Percentiles rank a stretch among this genome's conserved stretches.
phyloP scores from a whole-genome alignment of 495 filamentous ascomycete species.

The Podospora didyma region DNA sequence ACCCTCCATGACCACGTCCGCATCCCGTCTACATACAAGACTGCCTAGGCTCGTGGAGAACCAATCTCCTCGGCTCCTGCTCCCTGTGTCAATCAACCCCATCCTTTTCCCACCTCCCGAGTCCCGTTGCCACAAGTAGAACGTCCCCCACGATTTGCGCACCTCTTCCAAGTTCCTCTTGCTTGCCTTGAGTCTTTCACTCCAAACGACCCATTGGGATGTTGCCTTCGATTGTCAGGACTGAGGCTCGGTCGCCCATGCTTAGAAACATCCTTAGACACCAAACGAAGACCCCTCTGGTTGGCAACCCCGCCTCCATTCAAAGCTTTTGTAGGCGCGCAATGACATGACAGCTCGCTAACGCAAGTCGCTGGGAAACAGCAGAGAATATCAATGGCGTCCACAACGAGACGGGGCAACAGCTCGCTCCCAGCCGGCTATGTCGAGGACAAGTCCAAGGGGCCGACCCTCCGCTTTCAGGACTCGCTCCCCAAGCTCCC shows the following conservation, averaged over 20 bases:
- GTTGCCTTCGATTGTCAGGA: conserved; percentile 27
- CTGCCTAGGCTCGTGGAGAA: conserved; percentile 21
- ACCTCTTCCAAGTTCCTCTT: neutral
- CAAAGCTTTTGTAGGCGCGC: no score
- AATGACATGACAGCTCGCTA: neutral
- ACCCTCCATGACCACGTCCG: no score
- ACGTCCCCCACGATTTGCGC: neutral
- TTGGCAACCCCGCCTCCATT: conserved; percentile 12
- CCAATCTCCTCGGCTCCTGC: conserved; percentile 21
- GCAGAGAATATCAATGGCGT: conserved; percentile 49
- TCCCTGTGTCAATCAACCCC: neutral
- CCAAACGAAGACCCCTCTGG: conserved; percentile 18
- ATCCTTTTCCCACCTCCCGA: neutral
- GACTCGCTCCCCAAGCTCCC: conserved; percentile 89
- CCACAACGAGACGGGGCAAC: conserved; percentile 49
- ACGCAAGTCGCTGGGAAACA: neutral
- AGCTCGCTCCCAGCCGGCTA: conserved; percentile 71
- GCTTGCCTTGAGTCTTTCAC: neutral
- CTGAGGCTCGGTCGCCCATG: conserved; percentile 32
- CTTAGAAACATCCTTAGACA: conserved; percentile 25
- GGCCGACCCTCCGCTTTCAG: conserved; percentile 92
- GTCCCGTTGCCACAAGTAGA: no score
- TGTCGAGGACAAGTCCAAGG: conserved; percentile 85
- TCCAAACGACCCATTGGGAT: conserved; percentile 18
- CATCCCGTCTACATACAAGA: neutral